phyloP scores from a whole-genome alignment of 495 filamentous ascomycete species.

The Recurvomyces mirabilis region DNA sequence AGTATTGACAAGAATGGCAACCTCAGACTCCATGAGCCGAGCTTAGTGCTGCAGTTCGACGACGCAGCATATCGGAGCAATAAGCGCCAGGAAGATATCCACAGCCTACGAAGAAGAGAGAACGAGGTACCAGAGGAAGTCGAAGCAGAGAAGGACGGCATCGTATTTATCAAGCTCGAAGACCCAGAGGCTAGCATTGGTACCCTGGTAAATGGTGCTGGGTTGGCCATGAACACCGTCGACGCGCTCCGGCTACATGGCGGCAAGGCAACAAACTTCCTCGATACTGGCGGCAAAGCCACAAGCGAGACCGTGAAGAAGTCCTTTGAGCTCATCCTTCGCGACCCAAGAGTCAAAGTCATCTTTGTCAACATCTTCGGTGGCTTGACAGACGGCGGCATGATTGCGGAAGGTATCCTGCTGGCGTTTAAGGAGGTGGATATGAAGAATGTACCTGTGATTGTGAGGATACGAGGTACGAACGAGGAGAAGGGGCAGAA shows the following conservation, averaged over 20 bases:
- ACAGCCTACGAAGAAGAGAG: slow-evolving; percentile 41
- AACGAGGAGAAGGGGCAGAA: slow-evolving; percentile 67
- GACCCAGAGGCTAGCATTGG: slow-evolving; percentile 44
- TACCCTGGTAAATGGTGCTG: slow-evolving; percentile 77
- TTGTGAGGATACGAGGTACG: slow-evolving; percentile 74
- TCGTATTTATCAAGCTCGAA: slow-evolving; percentile 55
- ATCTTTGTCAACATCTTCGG: slow-evolving; percentile 91
- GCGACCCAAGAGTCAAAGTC: slow-evolving; percentile 56
- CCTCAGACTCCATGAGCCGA: slow-evolving; percentile 30
- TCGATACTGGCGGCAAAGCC: slow-evolving; percentile 85
- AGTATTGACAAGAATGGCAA: slow-evolving; percentile 9
- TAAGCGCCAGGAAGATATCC: slow-evolving; percentile 53
- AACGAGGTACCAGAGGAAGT: slow-evolving; percentile 48
- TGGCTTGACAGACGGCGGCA: slow-evolving; percentile 70
- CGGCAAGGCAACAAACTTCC: slow-evolving; percentile 56
- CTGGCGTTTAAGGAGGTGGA: slow-evolving; percentile 52
- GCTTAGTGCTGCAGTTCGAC: slow-evolving; percentile 54
- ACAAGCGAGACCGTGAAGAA: slow-evolving; percentile 73
- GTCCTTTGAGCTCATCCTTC: slow-evolving; percentile 60
- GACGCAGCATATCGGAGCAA: slow-evolving; percentile 62
- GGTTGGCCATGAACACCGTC: slow-evolving; percentile 85
- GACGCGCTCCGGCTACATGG: slow-evolving; percentile 60
- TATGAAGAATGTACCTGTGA: slow-evolving; percentile 49
- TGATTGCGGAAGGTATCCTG: slow-evolving; percentile 79
- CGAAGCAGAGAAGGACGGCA: slow-evolving; percentile 58